Evolutionary conservation across 345 rosid genomes (phyloP), one percentile per base, ranked within the genome.

Genomic region (Citrus unshiu): DNA sequence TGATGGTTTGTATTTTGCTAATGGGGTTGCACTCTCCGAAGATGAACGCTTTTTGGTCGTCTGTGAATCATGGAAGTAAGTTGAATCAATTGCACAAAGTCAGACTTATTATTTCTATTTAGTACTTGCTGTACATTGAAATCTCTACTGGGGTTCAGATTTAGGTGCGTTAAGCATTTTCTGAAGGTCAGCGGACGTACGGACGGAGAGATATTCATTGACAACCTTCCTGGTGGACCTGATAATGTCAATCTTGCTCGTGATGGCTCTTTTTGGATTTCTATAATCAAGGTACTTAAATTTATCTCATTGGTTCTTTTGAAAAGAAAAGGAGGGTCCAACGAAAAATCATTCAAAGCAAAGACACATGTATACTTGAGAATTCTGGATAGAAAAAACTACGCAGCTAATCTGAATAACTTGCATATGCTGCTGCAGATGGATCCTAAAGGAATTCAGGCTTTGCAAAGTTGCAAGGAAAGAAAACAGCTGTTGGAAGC

Each of bases 221-320:
- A 87, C 8, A 84, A 87, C 76, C 92, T 90, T 56, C 90, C 89
- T 0, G 87, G 82, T 2, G 88, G 76, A 57, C 89, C 92, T 18
- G 88, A 90, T 64, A 90, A 90, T 79, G 84, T 90, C 72, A 79
- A 82, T 72, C 85, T 88, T 34, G 89, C 90, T 18, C 89, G 88
- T 0, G 90, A 88, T 25, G 90, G 90, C 22, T 82, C 91, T 24
- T 90, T 87, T 80, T 90, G 87, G 92, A 86, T 90, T 1, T 86
- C 83, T 19, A 12, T 88, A 62, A 0, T 83, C 4, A 83, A 83
- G 85, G 90, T 85, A 77, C 2, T 46, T 9, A 68, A 39, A 39
- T 39, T 39, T 39, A 39, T 39, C 43, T 9, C 43, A 9, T 39
- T 39, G 43, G 43, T 39, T 39, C 43, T 39, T 39, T 39, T 39